Percentiles rank a stretch among this genome's conserved stretches.
These are phyloP conservation scores for Tribonema minus DNA, from an alignment of 108 stramenopile genomes.

Conservation along the genomic window DNA sequence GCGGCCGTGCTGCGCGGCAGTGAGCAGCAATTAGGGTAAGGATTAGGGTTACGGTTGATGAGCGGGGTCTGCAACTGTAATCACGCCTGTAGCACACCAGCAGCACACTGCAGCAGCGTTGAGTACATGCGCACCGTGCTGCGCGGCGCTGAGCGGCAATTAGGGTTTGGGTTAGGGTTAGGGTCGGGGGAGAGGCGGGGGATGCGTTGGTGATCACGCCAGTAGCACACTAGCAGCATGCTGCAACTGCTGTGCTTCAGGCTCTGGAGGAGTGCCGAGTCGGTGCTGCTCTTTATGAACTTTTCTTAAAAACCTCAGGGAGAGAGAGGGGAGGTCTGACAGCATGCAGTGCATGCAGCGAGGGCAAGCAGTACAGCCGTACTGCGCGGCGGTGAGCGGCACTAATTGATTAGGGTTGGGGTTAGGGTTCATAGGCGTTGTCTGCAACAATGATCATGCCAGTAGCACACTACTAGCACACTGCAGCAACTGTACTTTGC, in stretches of 20 bases:
- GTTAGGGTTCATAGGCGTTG: not conserved
- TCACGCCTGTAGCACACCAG: constrained; percentile 4
- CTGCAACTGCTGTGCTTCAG: too few relatives aligned
- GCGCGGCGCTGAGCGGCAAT: not conserved
- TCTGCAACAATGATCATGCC: not conserved
- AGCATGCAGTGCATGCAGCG: too few relatives aligned
- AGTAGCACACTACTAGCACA: constrained; percentile 17
- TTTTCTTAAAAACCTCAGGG: too few relatives aligned
- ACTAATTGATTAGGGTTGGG: not conserved
- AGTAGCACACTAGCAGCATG: too few relatives aligned
- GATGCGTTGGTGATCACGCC: not conserved
- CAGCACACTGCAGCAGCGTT: constrained; percentile 31
- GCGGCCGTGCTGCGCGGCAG: not conserved
- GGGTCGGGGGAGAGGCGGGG: not conserved
- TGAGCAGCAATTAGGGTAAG: not conserved
- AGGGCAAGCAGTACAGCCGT: too few relatives aligned
- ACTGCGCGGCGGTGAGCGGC: not conserved
- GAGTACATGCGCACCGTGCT: constrained; percentile 38
- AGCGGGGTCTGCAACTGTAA: not conserved
- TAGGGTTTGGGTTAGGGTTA: not conserved
- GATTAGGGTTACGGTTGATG: not conserved
- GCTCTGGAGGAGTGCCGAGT: too few relatives aligned
- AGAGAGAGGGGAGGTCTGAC: too few relatives aligned
- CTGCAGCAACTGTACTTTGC: constrained; percentile 36
- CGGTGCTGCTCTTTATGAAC: too few relatives aligned